A percentile compares a stretch with the other conserved stretches of the same genome.
These are phyloP conservation scores for Penicillium crustosum DNA, from an alignment of 2,329 filamentous ascomycete genomes.

Conservation along the genomic window DNA sequence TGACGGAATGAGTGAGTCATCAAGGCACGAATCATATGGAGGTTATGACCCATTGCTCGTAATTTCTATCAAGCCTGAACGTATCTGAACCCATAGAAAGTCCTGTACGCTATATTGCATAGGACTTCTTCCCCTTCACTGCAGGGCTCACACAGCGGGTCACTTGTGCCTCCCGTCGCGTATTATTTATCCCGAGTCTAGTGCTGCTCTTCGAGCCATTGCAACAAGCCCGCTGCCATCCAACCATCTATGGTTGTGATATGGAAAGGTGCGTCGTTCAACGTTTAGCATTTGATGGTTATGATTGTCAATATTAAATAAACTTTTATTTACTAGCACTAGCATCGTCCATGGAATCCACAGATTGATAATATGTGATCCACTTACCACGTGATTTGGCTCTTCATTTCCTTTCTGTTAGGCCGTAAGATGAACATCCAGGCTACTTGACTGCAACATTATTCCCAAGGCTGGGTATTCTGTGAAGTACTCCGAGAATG, in stretches of 20 bases:
- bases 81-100: background rate
- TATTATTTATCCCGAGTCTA: too few species aligned
- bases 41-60: background rate
- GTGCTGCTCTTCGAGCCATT: too few species aligned
- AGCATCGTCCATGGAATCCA: background rate
- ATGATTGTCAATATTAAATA: background rate
- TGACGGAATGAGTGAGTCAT: background rate
- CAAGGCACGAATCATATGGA: too few species aligned
- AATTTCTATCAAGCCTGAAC: background rate
- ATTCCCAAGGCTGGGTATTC: too few species aligned
- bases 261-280: too few species aligned
- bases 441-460: too few species aligned
- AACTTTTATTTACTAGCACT: background rate
- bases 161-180: too few species aligned
- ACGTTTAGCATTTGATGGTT: too few species aligned
- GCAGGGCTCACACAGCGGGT: background rate
- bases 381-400: background rate
- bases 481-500: background rate
- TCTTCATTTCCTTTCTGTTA: background rate
- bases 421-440: background rate
- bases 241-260: too few species aligned
- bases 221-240: too few species aligned
- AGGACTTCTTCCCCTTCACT: background rate
- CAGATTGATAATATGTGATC: background rate
- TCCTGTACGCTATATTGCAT: too few species aligned